These are phyloP conservation scores for Fusarium metavorans DNA, from an alignment of 2,329 filamentous ascomycete genomes.

Conservation along the genomic window DNA sequence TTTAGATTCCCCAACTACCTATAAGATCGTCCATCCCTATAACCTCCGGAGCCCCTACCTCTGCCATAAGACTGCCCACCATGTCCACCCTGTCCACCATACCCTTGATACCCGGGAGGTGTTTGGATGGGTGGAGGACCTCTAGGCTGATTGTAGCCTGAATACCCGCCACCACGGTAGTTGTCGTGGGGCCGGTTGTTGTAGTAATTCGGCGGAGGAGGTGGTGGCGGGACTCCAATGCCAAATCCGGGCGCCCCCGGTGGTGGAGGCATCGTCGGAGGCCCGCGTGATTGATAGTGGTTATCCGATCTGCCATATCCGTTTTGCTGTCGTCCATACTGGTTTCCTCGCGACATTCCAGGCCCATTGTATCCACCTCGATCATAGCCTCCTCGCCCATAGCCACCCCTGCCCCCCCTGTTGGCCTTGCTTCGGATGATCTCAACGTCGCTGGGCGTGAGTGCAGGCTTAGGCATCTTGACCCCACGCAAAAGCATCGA, in stretches of 20 bases:
- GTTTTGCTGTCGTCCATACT: constrained; percentile 36
- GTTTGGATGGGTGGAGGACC: constrained; percentile 27
- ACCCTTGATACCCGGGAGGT: constrained; percentile 35
- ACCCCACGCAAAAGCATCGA: constrained; percentile 93
- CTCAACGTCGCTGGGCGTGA: constrained; percentile 82
- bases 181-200: constrained; percentile 31
- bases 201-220: constrained; percentile 43
- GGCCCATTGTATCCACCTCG: constrained; percentile 47
- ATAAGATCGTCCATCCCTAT: constrained; percentile 39
- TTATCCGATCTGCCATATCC: constrained; percentile 35
- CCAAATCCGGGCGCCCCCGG: constrained; percentile 50
- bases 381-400: constrained; percentile 44
- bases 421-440: constrained; percentile 74
- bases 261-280: constrained; percentile 45
- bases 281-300: constrained; percentile 21
- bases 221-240: constrained; percentile 50
- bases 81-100: constrained; percentile 6
- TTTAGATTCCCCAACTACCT: constrained; percentile 23
- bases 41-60: constrained; percentile 33
- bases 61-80: constrained; percentile 35
- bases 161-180: constrained; percentile 29
- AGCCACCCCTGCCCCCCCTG: constrained; percentile 55
- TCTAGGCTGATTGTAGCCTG: constrained; percentile 36
- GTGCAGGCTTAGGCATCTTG: constrained; percentile 75
- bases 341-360: constrained; percentile 36